These are phyloP conservation scores for Nicotiana sylvestris DNA, from an alignment of 257 asterid species.

Conservation along the genomic window DNA sequence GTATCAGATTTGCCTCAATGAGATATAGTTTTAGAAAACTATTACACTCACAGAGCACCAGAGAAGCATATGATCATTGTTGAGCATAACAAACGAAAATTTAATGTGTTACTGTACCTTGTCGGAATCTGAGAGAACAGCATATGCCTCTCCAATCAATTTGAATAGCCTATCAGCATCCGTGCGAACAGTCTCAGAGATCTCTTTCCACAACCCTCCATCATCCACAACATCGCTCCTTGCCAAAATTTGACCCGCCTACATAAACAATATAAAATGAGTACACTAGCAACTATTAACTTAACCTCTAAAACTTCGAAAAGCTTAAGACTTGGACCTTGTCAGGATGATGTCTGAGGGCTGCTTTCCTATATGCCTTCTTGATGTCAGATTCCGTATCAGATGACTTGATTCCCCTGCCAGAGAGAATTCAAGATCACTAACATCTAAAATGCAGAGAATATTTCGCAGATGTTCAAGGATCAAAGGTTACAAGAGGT, in stretches of 20 bases:
- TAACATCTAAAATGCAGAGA: not conserved
- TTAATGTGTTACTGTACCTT: constrained; percentile 40
- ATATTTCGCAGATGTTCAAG: not conserved
- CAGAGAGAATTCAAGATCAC: constrained; percentile 12
- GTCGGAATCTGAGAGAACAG: constrained; percentile 77
- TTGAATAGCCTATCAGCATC: constrained; percentile 94
- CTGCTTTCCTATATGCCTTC: constrained; percentile 95
- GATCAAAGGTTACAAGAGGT: not conserved
- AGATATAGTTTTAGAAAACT: not conserved
- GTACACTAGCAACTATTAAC: not conserved
- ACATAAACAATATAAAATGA: constrained; percentile 19
- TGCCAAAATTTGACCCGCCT: constrained; percentile 81
- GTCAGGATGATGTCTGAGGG: constrained; percentile 95
- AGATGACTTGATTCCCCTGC: constrained; percentile 80
- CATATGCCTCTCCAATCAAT: constrained; percentile 91
- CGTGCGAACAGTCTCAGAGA: constrained; percentile 61
- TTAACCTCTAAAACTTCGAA: not conserved
- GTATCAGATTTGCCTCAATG: not conserved
- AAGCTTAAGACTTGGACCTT: constrained; percentile 43
- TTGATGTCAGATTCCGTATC: constrained; percentile 86
- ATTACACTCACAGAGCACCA: not conserved
- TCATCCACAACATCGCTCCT: constrained; percentile 62
- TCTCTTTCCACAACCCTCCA: constrained; percentile 70
- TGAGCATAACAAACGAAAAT: not conserved
- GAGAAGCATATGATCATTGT: not conserved